Evolutionary conservation across 1,139 yeast species (phyloP).

Genomic region (Suhomyces yuchorum): DNA sequence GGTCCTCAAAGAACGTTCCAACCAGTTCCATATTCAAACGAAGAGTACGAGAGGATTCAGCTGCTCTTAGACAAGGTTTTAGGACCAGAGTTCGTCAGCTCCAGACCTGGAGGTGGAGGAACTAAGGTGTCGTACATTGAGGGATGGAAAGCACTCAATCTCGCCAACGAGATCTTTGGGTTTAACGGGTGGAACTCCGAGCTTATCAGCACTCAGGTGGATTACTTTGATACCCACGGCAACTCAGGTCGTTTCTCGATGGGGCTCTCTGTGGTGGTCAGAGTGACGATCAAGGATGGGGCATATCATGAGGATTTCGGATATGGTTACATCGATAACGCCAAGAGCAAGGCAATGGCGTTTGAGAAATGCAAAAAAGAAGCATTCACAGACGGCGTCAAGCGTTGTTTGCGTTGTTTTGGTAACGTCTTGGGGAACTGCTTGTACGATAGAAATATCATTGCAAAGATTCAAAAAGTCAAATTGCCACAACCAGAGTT

Average conservation of each 20-base stretch:
- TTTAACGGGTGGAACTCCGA: slow-evolving; percentile 83
- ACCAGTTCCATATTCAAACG: slow-evolving; percentile 38
- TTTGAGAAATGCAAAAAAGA: slow-evolving; percentile 82
- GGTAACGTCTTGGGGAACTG: slow-evolving; percentile 84
- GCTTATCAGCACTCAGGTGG: slow-evolving; percentile 64
- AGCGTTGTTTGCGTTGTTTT: slow-evolving; percentile 73
- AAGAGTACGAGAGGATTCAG: slow-evolving; percentile 45
- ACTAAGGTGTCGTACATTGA: slow-evolving; percentile 69
- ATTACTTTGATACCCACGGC: slow-evolving; percentile 64
- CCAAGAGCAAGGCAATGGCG: slow-evolving; percentile 68
- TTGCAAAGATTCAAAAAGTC: slow-evolving; percentile 57
- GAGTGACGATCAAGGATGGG: slow-evolving; percentile 74
- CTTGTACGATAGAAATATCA: slow-evolving; percentile 67
- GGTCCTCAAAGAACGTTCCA: slow-evolving; percentile 21
- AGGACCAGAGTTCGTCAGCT: slow-evolving; percentile 90
- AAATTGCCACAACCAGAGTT: slow-evolving; percentile 56
- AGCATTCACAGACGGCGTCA: slow-evolving; percentile 79
- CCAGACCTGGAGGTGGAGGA: slow-evolving; percentile 78
- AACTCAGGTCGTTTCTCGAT: slow-evolving; percentile 56
- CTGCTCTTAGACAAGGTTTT: slow-evolving; percentile 57
- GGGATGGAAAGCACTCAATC: slow-evolving; percentile 78
- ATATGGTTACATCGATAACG: slow-evolving; percentile 76
- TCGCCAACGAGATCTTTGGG: slow-evolving; percentile 81
- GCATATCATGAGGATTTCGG: slow-evolving; percentile 82
- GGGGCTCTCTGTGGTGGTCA: slow-evolving; percentile 70